Evolutionary conservation across 495 filamentous ascomycete genomes (phyloP).

Genomic region (Tuber brumale): DNA sequence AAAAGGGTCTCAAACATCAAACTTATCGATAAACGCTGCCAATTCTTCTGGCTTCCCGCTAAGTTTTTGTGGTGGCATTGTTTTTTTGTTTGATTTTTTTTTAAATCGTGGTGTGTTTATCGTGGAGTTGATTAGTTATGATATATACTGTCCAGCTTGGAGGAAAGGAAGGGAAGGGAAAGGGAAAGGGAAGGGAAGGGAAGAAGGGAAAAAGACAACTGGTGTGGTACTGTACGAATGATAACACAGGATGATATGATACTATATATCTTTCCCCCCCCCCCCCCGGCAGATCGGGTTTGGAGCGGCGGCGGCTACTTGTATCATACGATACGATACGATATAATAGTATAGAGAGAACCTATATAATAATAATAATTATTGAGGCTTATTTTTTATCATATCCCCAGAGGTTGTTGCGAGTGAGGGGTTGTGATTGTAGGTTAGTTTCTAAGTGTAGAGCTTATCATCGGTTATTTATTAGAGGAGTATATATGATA

Average conservation of each 20-base stretch:
- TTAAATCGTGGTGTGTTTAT: neutral
- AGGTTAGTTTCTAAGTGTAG: too few relatives aligned
- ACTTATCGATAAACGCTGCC: slow-evolving; percentile 73
- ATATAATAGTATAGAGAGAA: too few relatives aligned
- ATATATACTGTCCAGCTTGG: neutral
- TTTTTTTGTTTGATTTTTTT: neutral
- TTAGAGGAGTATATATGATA: too few relatives aligned
- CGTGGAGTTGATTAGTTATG: neutral
- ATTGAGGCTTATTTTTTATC: too few relatives aligned
- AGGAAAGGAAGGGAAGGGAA: neutral
- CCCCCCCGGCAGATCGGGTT: neutral
- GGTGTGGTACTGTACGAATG: too few relatives aligned
- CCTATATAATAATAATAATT: too few relatives aligned
- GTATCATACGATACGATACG: too few relatives aligned
- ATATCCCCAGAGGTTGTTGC: neutral
- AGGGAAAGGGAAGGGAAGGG: neutral
- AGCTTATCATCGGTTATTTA: too few relatives aligned
- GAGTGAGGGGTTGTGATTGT: neutral
- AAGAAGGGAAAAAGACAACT: neutral
- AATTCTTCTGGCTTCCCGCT: slow-evolving; percentile 71
- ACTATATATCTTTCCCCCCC: too few relatives aligned
- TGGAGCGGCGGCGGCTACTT: neutral
- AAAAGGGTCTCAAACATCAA: slow-evolving; percentile 59
- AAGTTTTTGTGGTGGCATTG: slow-evolving; percentile 59
- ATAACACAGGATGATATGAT: neutral